Evolutionary conservation across 139 green algal genomes (phyloP).

Genomic region (Coelastrella sp.): DNA sequence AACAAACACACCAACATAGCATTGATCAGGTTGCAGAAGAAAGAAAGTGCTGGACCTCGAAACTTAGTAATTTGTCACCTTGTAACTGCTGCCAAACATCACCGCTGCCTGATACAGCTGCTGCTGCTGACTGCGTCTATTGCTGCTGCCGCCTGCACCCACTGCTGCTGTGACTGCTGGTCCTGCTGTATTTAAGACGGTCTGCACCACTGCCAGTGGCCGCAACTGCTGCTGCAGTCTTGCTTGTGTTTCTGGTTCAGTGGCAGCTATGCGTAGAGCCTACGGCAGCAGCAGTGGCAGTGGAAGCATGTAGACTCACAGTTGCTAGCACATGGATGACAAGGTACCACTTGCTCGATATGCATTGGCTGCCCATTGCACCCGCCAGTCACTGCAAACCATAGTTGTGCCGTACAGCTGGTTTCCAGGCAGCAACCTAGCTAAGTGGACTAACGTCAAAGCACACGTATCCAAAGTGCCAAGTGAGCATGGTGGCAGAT

Average conservation of each 20-base stretch:
- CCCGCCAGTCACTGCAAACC: too few relatives aligned
- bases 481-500: too few relatives aligned
- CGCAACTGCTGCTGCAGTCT: constrained; percentile 39
- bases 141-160: not conserved
- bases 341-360: too few relatives aligned
- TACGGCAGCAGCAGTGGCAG: constrained; percentile 6
- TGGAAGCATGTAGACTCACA: too few relatives aligned
- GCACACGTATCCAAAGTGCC: too few relatives aligned
- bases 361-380: too few relatives aligned
- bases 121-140: not conserved
- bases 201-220: constrained; percentile 8
- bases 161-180: not conserved
- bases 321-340: too few relatives aligned
- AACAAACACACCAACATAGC: too few relatives aligned
- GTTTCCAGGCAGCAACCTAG: too few relatives aligned
- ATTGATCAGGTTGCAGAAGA: not conserved
- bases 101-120: not conserved
- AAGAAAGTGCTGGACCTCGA: not conserved
- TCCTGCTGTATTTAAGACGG: not conserved
- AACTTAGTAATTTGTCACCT: constrained; percentile 5
- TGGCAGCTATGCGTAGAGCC: constrained; percentile 51
- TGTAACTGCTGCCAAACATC: not conserved
- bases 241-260: constrained; percentile 46
- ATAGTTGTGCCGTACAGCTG: too few relatives aligned
- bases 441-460: too few relatives aligned